Evolutionary conservation across 345 rosid genomes (phyloP).

Genomic region (Raphanus raphanistrum): DNA sequence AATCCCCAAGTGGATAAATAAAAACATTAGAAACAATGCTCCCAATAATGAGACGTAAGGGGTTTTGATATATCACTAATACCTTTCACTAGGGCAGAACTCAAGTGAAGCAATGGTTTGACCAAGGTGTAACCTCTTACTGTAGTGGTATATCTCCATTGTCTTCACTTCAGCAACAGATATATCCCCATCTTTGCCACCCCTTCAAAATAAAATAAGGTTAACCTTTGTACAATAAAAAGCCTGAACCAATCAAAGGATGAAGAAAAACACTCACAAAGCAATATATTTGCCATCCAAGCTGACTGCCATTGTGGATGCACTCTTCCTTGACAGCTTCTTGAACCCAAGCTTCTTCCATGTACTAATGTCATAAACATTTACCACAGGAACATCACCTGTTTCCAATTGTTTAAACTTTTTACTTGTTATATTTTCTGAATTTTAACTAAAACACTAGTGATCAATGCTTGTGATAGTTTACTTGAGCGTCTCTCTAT

Average conservation of each 20-base stretch:
- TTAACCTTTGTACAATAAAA: background rate
- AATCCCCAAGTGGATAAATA: constrained; percentile 15
- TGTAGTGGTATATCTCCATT: constrained; percentile 87
- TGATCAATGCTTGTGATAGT: background rate
- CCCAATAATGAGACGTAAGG: background rate
- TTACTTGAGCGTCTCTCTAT: background rate
- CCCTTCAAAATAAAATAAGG: constrained; percentile 42
- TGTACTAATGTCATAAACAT: constrained; percentile 85
- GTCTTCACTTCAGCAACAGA: constrained; percentile 80
- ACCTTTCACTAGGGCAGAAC: constrained; percentile 88
- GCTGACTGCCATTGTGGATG: constrained; percentile 80
- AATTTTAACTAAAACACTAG: constrained; percentile 18
- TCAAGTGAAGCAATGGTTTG: constrained; percentile 65
- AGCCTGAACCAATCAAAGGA: background rate
- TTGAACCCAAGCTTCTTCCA: constrained; percentile 93
- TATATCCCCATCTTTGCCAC: constrained; percentile 89
- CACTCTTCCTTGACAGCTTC: constrained; percentile 80
- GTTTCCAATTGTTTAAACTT: constrained; percentile 29
- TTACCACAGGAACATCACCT: constrained; percentile 72
- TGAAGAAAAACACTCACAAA: constrained; percentile 57
- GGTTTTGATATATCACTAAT: constrained; percentile 18
- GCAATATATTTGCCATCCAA: constrained; percentile 94
- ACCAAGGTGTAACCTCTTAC: constrained; percentile 88
- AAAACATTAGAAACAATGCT: background rate
- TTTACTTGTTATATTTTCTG: constrained; percentile 5